These are phyloP conservation scores for Eucalyptus regnans DNA, from an alignment of 345 rosid species.

Conservation along the genomic window DNA sequence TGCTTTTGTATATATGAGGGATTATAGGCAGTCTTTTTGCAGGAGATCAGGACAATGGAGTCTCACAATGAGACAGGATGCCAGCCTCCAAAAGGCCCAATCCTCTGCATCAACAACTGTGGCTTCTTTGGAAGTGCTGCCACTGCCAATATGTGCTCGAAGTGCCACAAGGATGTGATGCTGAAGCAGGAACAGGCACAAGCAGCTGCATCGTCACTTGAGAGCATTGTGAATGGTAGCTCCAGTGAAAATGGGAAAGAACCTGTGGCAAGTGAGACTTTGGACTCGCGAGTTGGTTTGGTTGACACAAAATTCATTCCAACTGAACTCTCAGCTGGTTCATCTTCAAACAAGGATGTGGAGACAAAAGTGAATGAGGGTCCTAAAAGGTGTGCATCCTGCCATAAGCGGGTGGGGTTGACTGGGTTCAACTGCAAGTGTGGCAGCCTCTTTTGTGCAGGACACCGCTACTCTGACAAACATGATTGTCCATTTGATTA, in stretches of 20 bases:
- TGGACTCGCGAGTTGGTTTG: slow-evolving; percentile 6
- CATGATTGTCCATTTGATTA: slow-evolving; percentile 66
- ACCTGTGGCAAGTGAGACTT: not conserved
- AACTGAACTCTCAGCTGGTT: not conserved
- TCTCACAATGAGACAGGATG: slow-evolving; percentile 46
- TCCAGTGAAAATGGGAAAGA: slow-evolving; percentile 12
- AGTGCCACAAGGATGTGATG: slow-evolving; percentile 40
- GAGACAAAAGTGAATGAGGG: slow-evolving; percentile 25
- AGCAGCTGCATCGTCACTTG: slow-evolving; percentile 29
- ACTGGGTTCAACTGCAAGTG: slow-evolving; percentile 61
- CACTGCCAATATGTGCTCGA: slow-evolving; percentile 49
- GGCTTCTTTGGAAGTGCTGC: slow-evolving; percentile 57
- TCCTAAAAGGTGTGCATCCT: slow-evolving; percentile 38
- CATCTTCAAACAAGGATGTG: not conserved
- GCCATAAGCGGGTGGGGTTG: slow-evolving; percentile 51
- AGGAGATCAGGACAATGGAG: slow-evolving; percentile 22
- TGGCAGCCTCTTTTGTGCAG: slow-evolving; percentile 48
- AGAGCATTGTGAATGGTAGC: slow-evolving; percentile 26
- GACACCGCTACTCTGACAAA: slow-evolving; percentile 64
- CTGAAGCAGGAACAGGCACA: slow-evolving; percentile 36
- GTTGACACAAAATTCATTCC: slow-evolving; percentile 5
- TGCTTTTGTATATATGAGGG: not conserved
- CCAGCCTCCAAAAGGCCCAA: slow-evolving; percentile 38
- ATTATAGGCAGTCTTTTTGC: not conserved
- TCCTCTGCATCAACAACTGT: slow-evolving; percentile 37